Conservation (phyloP, 164 flowering plant species). For the Brasenia schreberi region DNA sequence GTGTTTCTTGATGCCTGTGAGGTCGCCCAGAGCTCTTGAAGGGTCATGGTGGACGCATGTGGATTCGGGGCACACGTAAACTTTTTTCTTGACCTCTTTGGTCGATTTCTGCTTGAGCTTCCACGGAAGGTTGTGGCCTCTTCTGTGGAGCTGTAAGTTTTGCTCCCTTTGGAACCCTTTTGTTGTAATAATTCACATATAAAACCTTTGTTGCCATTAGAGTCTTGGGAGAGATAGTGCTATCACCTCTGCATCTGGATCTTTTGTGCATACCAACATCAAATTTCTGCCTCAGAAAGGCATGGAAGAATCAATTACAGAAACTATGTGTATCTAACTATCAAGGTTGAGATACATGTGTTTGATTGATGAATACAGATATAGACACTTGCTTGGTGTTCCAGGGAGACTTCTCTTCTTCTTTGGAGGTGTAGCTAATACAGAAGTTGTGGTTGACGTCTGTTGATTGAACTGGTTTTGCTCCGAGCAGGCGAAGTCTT, state of each 20-base stretch:
- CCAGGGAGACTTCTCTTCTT: constrained; percentile 70
- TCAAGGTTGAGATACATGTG: not conserved
- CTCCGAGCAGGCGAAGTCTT: not conserved
- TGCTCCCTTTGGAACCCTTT: constrained; percentile 93
- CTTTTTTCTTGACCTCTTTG: constrained; percentile 63
- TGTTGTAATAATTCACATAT: constrained; percentile 91
- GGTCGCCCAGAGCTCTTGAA: constrained; percentile 84
- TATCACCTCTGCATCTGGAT: constrained; percentile 88
- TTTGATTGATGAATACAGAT: not conserved
- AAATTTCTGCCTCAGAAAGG: not conserved
- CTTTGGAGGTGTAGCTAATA: constrained; percentile 26
- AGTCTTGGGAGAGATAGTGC: constrained; percentile 87
- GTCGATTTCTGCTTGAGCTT: constrained; percentile 76
- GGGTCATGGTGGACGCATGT: constrained; percentile 89
- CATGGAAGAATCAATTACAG: not conserved
- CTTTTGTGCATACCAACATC: constrained; percentile 17
- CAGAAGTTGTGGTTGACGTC: not conserved
- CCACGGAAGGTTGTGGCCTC: constrained; percentile 96
- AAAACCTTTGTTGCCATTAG: constrained; percentile 91
- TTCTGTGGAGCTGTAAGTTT: constrained; percentile 82
- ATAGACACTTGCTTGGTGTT: constrained; percentile 59
- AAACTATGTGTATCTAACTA: not conserved
- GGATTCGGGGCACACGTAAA: constrained; percentile 82
- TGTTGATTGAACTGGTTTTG: not conserved
- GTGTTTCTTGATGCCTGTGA: constrained; percentile 88